Base-by-base conservation (phyloP, 106 monocot species). In the Gastrodia elata region DNA sequence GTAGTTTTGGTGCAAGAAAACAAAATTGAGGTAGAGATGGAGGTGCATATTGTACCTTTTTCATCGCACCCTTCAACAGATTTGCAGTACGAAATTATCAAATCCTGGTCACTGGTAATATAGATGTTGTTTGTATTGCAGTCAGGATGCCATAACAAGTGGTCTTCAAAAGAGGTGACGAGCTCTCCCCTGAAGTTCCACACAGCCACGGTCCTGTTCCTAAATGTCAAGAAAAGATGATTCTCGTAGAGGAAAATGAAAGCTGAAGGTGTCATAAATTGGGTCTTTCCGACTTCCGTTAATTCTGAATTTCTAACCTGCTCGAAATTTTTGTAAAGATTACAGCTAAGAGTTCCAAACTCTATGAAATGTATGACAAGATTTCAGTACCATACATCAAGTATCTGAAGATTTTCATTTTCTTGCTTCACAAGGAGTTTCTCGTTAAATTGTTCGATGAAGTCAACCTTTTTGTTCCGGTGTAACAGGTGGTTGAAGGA, bases 121-220 rank as follows among this genome's bases (percentile, higher is more conserved):
- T 93, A 93, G 28, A 93, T 93, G 77, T 93, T 93, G 74, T 93
- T 93, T 40, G 93, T 93, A 61, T 87, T 93, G 58, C 93, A 93
- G 67, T 93, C 93, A 8, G 89, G 93, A 70, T 93, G 93, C 93
- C 93, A 93, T 7, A 93, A 73, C 77, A 93, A 68, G 73, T 91
- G 88, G 27, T 91, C 91, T 39, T 91, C 91, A 74, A 91, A 91
- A 27, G 91, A 91, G 25, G 91, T 91, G 2, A 91, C 91, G 24
- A 89, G 76, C 70, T 89, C 88, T 68, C 88, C 88, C 15, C 82
- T 75, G 70, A 89, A 89, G 70, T 91, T 91, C 91, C 91, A 91
- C 3, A 91, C 91, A 18, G 91, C 82, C 13, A 87, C 91, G 3
- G 91, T 91, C 38, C 91, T 81, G 69, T 88, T 86, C 40, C 91